Evolutionary conservation across 139 green algal species (phyloP), one percentile per base, ranked within the genome.

Genomic region (Chlorokybus atmophyticus): DNA sequence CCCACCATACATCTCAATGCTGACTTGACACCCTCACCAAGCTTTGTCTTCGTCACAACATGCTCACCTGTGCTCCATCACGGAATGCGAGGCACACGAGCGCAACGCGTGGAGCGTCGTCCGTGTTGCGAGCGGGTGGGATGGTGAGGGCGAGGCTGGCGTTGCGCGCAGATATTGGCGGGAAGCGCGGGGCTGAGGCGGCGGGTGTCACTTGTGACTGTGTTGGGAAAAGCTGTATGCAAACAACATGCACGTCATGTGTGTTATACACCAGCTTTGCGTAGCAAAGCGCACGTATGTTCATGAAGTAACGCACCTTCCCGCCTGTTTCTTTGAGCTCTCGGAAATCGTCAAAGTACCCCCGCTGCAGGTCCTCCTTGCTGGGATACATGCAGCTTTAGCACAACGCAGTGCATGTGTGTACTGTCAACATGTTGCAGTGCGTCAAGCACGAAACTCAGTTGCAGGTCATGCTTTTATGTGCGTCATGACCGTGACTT

Each of bases 341-440:
- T 49, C 59, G 59, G 52, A 66, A 66, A 23, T 66, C 59, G 50
- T 66, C 59, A 60, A 66, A 66, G 52, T 66, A 66, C 23, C 59
- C 59, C 21, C 59, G 59, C 27, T 62, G 50, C 3, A 66, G 24
- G 6, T 66, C 59, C n/a, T 66, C 59, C 4, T 52, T 3, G 10
- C 54, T 61, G 54, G 21, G 23, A 52, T 6, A 6, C 44, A 25
- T 35, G 6, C 44, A 19, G 19, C 19, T 47, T 47, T 19, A 19
- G 19, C 19, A 19, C 39, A 47, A 47, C 39, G 19, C n/a, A n/a
- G n/a, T n/a, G n/a, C n/a, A n/a, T n/a, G n/a, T n/a, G n/a, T n/a
- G n/a, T n/a, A n/a, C n/a, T n/a, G n/a, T n/a, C n/a, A n/a, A n/a
- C n/a, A n/a, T n/a, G n/a, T n/a, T n/a, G n/a, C n/a, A n/a, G n/a